Percentiles rank a stretch among this genome's conserved stretches.
phyloP scores from a whole-genome alignment of 768 basidiomycete genomes.

The Tricholomella constricta region DNA sequence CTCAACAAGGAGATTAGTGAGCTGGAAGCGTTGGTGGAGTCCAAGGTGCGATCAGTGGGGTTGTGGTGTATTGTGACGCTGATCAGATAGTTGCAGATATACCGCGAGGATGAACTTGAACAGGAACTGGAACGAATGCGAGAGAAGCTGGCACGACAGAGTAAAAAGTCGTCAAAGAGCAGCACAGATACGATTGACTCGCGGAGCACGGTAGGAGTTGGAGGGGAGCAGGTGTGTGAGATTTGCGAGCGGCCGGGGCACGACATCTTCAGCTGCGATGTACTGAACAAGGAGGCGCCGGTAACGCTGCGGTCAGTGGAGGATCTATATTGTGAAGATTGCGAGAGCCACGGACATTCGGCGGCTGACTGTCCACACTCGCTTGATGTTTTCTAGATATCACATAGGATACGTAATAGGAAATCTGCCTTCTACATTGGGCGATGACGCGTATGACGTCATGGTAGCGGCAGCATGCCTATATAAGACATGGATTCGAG shows the following conservation, averaged over 20 bases:
- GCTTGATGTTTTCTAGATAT: slow-evolving; percentile 75
- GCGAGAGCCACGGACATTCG: slow-evolving; percentile 77
- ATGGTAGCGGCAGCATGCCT: neutral
- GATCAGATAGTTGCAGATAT: slow-evolving; percentile 72
- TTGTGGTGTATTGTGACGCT: neutral
- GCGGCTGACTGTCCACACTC: slow-evolving; percentile 84
- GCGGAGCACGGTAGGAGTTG: slow-evolving; percentile 26
- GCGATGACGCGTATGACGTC: slow-evolving; percentile 15
- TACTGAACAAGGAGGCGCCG: slow-evolving; percentile 59
- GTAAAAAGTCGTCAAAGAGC: slow-evolving; percentile 58
- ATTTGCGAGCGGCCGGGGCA: slow-evolving; percentile 86
- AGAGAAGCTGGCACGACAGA: slow-evolving; percentile 63
- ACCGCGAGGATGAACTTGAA: slow-evolving; percentile 90
- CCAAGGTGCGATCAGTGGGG: slow-evolving; percentile 59
- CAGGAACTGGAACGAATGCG: slow-evolving; percentile 78
- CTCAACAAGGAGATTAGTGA: slow-evolving; percentile 92
- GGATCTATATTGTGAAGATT: slow-evolving; percentile 76
- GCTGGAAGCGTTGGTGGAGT: slow-evolving; percentile 90
- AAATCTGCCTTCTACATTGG: neutral
- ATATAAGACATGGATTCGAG: slow-evolving; percentile 9
- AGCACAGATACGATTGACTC: slow-evolving; percentile 38
- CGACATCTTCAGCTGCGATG: slow-evolving; percentile 82
- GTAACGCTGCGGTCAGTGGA: slow-evolving; percentile 23
- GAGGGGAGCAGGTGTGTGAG: slow-evolving; percentile 65
- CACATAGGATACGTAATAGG: slow-evolving; percentile 6